Conservation (phyloP, 371 early-diverging fungal species). For the Mucor indicus region DNA sequence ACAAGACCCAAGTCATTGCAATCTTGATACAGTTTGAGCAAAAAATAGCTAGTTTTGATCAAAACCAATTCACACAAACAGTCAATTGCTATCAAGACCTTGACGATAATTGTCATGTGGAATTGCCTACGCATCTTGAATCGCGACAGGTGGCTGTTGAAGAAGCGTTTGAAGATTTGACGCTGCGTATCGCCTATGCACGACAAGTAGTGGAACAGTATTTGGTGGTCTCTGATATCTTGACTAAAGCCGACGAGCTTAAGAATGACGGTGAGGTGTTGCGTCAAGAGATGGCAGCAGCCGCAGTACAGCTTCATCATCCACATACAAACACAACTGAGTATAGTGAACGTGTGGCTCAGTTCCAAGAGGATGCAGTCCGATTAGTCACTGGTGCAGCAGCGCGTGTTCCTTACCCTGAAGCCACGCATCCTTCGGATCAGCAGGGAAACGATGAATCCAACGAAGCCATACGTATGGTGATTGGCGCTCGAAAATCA, state of each 20-base stretch:
- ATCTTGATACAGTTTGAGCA: slow-evolving; percentile 31
- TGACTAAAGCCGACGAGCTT: slow-evolving; percentile 26
- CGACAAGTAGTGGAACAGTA: slow-evolving; percentile 46
- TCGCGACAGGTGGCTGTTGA: slow-evolving; percentile 44
- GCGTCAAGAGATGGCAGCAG: slow-evolving; percentile 17
- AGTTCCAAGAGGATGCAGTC: slow-evolving; percentile 31
- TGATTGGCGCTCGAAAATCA: slow-evolving; percentile 29
- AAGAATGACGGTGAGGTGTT: slow-evolving; percentile 22
- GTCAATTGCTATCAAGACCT: slow-evolving; percentile 46
- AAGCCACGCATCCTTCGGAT: slow-evolving; percentile 20
- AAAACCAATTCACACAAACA: slow-evolving; percentile 34
- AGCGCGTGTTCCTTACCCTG: slow-evolving; percentile 32
- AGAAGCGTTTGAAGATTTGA: slow-evolving; percentile 37
- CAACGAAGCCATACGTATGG: slow-evolving; percentile 31
- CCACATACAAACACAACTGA: background rate
- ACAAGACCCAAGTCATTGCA: slow-evolving; percentile 15
- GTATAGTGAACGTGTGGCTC: slow-evolving; percentile 22
- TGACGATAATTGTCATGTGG: slow-evolving; percentile 37
- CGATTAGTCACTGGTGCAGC: slow-evolving; percentile 31
- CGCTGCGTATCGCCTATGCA: slow-evolving; percentile 37
- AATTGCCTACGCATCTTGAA: slow-evolving; percentile 41
- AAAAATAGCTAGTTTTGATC: slow-evolving; percentile 31
- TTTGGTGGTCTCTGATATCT: slow-evolving; percentile 33
- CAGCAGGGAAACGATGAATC: slow-evolving; percentile 30
- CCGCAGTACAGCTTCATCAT: slow-evolving; percentile 8